These are phyloP conservation scores for Leccinum broughii DNA, from an alignment of 768 basidiomycete species.

Conservation along the genomic window DNA sequence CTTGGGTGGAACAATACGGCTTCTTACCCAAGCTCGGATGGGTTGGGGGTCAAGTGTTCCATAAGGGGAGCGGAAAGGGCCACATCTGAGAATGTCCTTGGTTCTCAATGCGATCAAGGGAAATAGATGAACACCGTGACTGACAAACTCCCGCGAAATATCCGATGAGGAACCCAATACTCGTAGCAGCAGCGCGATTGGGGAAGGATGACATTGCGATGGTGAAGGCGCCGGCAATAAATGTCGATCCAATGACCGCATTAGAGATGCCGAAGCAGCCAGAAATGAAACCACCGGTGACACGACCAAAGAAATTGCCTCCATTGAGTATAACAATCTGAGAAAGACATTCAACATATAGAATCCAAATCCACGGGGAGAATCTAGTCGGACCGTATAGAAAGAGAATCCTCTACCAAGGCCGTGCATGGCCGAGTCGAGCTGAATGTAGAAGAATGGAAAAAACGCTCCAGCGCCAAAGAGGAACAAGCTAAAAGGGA, in stretches of 20 bases:
- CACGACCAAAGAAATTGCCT: conserved; percentile 38
- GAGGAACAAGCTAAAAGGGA: conserved; percentile 14
- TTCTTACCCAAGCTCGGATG: conserved; percentile 49
- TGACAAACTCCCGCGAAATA: conserved; percentile 49
- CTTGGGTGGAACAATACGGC: neutral
- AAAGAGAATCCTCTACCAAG: conserved; percentile 49
- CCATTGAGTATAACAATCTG: conserved; percentile 42
- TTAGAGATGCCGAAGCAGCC: conserved; percentile 46
- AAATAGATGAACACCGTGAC: conserved; percentile 13
- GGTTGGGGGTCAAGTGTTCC: conserved; percentile 40
- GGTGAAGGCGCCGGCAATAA: conserved; percentile 38
- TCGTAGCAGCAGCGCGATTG: conserved; percentile 36
- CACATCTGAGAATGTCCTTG: conserved; percentile 33
- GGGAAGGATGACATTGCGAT: conserved; percentile 45
- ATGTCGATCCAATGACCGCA: conserved; percentile 38
- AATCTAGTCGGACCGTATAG: conserved; percentile 43
- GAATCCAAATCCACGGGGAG: neutral
- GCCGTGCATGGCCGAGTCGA: conserved; percentile 51
- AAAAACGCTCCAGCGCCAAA: conserved; percentile 25
- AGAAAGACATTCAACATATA: neutral
- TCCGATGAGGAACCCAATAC: conserved; percentile 46
- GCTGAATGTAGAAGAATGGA: conserved; percentile 53
- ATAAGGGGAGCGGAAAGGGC: conserved; percentile 44
- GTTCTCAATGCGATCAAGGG: neutral
- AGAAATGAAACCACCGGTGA: conserved; percentile 37